A percentile compares a stretch with the other conserved stretches of the same genome.
Conservation (phyloP, 2,329 filamentous ascomycete genomes). For the Cryphonectria japonica region DNA sequence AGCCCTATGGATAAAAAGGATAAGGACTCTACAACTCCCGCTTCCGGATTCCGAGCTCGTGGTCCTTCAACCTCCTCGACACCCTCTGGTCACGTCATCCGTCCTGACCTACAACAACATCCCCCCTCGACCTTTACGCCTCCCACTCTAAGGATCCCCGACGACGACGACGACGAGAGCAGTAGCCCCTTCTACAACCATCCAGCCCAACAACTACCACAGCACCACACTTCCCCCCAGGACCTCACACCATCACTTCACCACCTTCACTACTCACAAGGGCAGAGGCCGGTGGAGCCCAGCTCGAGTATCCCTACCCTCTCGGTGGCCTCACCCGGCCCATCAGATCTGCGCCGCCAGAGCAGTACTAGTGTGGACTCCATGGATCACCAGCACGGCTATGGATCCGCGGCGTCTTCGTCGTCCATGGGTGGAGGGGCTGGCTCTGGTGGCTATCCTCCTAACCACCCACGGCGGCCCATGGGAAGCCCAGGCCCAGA, state of each 20-base stretch:
- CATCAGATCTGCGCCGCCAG: slow-evolving; percentile 41
- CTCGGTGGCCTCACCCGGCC: slow-evolving; percentile 34
- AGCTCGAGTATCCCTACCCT: slow-evolving; percentile 29
- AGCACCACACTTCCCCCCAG: neutral
- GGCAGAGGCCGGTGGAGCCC: slow-evolving; percentile 32
- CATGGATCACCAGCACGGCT: slow-evolving; percentile 48
- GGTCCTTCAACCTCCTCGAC: slow-evolving; percentile 41
- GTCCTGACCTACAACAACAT: slow-evolving; percentile 39
- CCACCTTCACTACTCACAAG: slow-evolving; percentile 4
- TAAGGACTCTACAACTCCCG: slow-evolving; percentile 44
- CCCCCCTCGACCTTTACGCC: slow-evolving; percentile 26
- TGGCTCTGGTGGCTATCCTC: slow-evolving; percentile 21
- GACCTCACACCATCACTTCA: slow-evolving; percentile 18
- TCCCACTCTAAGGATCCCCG: slow-evolving; percentile 39
- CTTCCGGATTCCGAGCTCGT: slow-evolving; percentile 41
- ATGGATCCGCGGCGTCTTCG: slow-evolving; percentile 39
- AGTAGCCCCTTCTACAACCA: slow-evolving; percentile 33
- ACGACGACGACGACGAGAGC: slow-evolving; percentile 5
- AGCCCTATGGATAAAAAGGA: slow-evolving; percentile 50
- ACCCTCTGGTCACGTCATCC: slow-evolving; percentile 45
- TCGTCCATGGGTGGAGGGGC: slow-evolving; percentile 39
- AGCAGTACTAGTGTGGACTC: slow-evolving; percentile 54
- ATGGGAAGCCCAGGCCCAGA: slow-evolving; percentile 43
- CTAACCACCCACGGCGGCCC: slow-evolving; percentile 46
- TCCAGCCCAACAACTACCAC: slow-evolving; percentile 14